phyloP scores from a whole-genome alignment of 2,329 filamentous ascomycete genomes.

The Fragosphaeria purpurea region DNA sequence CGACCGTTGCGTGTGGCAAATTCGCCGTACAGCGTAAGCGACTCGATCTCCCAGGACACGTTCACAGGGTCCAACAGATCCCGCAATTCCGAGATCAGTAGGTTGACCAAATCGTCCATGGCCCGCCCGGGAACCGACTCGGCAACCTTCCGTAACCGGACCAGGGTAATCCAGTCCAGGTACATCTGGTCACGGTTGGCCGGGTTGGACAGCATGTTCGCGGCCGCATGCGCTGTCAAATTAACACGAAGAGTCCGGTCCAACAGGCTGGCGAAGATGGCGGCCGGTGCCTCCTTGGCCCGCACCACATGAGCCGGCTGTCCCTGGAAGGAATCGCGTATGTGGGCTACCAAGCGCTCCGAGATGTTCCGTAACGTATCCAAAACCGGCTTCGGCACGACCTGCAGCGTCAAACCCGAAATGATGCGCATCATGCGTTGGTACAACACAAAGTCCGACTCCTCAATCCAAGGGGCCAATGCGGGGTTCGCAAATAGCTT shows the following conservation, averaged over 20 bases:
- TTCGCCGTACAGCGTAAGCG: constrained; percentile 50
- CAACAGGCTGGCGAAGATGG: constrained; percentile 76
- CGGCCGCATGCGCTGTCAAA: constrained; percentile 83
- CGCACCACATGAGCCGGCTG: constrained; percentile 77
- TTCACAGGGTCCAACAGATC: constrained; percentile 59
- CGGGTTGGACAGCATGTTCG: constrained; percentile 81
- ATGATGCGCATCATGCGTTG: constrained; percentile 94
- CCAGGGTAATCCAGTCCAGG: constrained; percentile 70
- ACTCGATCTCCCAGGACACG: constrained; percentile 55
- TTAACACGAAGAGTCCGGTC: constrained; percentile 87
- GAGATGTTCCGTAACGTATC: constrained; percentile 83
- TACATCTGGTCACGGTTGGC: constrained; percentile 94
- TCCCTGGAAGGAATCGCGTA: constrained; percentile 73
- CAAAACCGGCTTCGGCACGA: constrained; percentile 78
- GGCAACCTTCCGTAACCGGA: constrained; percentile 51
- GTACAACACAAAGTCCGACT: constrained; percentile 92
- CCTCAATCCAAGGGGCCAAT: constrained; percentile 84
- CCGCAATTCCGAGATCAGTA: constrained; percentile 58
- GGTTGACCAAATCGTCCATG: constrained; percentile 56
- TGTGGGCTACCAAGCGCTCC: constrained; percentile 67
- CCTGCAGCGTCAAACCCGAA: constrained; percentile 78
- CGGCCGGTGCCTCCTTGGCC: constrained; percentile 80
- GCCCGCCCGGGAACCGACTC: constrained; percentile 52
- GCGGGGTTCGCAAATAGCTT: constrained; percentile 76
- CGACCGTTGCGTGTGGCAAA: constrained; percentile 38